Base-by-base conservation (phyloP, 2,329 filamentous ascomycete genomes). In the Aaosphaeria pasadenensis region DNA sequence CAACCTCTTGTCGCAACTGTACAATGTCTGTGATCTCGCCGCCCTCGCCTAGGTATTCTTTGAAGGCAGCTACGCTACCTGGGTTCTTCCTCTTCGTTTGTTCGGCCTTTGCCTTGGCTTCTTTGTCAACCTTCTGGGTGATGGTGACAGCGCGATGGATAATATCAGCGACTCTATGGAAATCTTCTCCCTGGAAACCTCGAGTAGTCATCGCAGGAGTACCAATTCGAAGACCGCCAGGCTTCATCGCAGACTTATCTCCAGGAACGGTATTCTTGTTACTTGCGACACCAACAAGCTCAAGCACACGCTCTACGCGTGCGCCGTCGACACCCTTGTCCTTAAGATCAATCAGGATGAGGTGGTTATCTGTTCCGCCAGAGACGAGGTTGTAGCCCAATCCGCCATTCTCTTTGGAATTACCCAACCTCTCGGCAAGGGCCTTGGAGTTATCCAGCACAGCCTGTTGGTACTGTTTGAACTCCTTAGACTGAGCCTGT, bases 211-310 rank as follows among this genome's bases (percentile, higher is more conserved):
- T 99, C 72, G 94, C 94, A 42, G 94, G 94, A 41, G 91, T 94
- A 67, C 94, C 94, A 64, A 99, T 95, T 62, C 94, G 90, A 73
- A 99, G 86, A 79, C 94, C 94, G 67, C 86, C 90, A 46, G 94
- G 94, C 56, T 90, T 96, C 59, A 99, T 83, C 43, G 94, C 94
- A 50, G 89, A 95, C 82, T 95, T 96, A 82, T 99, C 94, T 55
- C 94, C 94, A 38, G 94, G 94, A 50, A 96, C 94, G 52, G 89
- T 87, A 84, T 99, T 99, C 86, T 99, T 99, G 86, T 99, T 99
- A 84, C 91, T 95, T 54, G 94, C 91, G 73, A 99, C 95, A 81
- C 96, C 95, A 76, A 96, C 94, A 73, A 95, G 88, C 80, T 99
- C 94, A 17, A 99, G 86, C 50, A 99, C 88, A 53, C 89, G 87